Conservation (phyloP, 768 basidiomycete genomes). For the Russula sp. region DNA sequence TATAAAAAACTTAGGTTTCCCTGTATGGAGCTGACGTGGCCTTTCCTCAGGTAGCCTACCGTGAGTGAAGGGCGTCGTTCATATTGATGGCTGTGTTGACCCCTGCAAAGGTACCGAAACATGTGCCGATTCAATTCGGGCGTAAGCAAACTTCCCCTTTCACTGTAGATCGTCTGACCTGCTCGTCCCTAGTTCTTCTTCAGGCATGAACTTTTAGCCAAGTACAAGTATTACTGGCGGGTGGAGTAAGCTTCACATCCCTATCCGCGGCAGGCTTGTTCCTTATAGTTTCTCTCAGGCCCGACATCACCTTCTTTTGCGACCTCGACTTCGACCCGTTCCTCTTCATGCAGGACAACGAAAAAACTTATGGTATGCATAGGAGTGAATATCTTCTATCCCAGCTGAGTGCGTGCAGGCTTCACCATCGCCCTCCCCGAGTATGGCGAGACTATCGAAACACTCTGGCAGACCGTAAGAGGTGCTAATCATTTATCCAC, state of each 20-base stretch:
- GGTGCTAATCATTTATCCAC: constrained; percentile 39
- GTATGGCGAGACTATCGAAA: constrained; percentile 69
- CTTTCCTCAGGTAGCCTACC: constrained; percentile 59
- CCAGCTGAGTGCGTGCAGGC: constrained; percentile 36
- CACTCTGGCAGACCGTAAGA: constrained; percentile 68
- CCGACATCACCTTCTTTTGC: constrained; percentile 57
- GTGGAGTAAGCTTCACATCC: constrained; percentile 44
- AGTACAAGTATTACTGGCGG: constrained; percentile 49
- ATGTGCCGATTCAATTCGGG: constrained; percentile 97
- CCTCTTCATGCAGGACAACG: constrained; percentile 54
- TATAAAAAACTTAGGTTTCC: constrained; percentile 1
- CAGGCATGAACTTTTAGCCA: constrained; percentile 44
- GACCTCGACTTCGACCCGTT: constrained; percentile 58
- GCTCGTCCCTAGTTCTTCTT: constrained; percentile 48
- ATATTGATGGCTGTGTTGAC: constrained; percentile 3
- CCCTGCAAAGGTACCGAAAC: constrained; percentile 65
- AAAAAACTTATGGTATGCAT: constrained; percentile 51
- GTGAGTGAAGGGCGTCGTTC: constrained; percentile 43
- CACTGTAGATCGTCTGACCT: not conserved
- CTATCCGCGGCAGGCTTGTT: not conserved
- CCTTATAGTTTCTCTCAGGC: constrained; percentile 36
- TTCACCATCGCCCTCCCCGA: constrained; percentile 78
- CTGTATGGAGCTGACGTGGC: not conserved
- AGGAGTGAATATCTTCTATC: not conserved
- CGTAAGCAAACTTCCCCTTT: constrained; percentile 44